A percentile compares a stretch with the other conserved stretches of the same genome.
Evolutionary conservation across 202 grass and related monocot genomes (phyloP).

Genomic region (Setaria viridis): DNA sequence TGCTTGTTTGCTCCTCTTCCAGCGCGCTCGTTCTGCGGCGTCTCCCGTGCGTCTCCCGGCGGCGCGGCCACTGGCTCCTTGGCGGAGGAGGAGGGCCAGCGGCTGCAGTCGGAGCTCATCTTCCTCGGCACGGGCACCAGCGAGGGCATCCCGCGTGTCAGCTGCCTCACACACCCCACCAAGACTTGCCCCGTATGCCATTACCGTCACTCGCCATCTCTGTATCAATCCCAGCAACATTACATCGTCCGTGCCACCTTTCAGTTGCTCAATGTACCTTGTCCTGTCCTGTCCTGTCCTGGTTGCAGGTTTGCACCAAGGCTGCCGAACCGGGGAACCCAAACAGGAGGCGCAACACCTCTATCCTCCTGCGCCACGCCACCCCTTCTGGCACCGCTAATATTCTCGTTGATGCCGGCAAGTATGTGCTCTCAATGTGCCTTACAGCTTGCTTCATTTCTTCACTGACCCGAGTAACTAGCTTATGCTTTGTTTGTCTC

Average conservation of each 20-base stretch:
- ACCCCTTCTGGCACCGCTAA: conserved; percentile 67
- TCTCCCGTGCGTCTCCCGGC: conserved; percentile 3
- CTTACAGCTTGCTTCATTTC: background rate
- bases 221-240: background rate
- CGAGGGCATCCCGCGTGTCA: conserved; percentile 89
- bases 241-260: background rate
- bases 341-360: conserved; percentile 89
- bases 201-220: background rate
- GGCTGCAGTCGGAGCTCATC: conserved; percentile 73
- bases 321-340: conserved; percentile 63
- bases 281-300: background rate
- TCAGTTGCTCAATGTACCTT: conserved; percentile 2
- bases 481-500: conserved; percentile 23
- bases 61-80: background rate
- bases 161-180: conserved; percentile 82
- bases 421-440: conserved; percentile 54
- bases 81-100: background rate
- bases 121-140: conserved; percentile 97
- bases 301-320: conserved; percentile 77
- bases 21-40: conserved; percentile 41
- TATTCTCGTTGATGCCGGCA: conserved; percentile 86
- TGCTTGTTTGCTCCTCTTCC: background rate
- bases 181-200: conserved; percentile 67
- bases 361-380: conserved; percentile 71
- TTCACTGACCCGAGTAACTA: background rate